These are phyloP conservation scores for Ophiostoma quercus DNA, from an alignment of 2,329 filamentous ascomycete species.

Conservation along the genomic window DNA sequence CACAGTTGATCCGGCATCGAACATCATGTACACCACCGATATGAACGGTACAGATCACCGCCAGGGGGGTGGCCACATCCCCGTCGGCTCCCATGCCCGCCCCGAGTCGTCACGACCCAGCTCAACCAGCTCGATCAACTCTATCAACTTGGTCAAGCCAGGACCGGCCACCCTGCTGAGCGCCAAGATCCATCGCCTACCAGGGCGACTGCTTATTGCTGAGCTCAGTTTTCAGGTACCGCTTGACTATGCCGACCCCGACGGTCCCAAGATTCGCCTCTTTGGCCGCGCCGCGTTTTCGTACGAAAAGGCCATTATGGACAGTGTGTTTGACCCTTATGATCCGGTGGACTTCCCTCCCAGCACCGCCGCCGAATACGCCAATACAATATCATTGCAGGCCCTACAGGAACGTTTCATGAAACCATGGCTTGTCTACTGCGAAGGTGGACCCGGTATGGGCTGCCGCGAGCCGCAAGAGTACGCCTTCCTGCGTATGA, in stretches of 20 bases:
- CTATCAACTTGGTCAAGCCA: background rate
- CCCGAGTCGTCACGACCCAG: background rate
- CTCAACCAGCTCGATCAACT: background rate
- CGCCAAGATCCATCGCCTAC: constrained; percentile 22
- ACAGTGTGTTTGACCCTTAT: background rate
- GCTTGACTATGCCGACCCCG: constrained; percentile 64
- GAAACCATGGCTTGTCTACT: constrained; percentile 62
- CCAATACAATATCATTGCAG: background rate
- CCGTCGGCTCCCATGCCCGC: background rate
- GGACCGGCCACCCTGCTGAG: constrained; percentile 21
- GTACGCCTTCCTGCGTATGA: constrained; percentile 61
- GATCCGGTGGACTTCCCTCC: background rate
- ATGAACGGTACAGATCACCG: background rate
- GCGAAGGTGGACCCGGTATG: constrained; percentile 82
- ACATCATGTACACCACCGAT: background rate
- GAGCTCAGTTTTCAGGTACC: constrained; percentile 87
- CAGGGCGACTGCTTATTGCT: constrained; percentile 63
- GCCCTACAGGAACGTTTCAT: constrained; percentile 29
- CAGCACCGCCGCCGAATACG: background rate
- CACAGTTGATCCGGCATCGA: background rate
- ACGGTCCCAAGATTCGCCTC: constrained; percentile 59
- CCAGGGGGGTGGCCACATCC: background rate
- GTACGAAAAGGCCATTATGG: constrained; percentile 53
- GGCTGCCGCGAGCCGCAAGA: constrained; percentile 71
- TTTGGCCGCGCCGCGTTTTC: constrained; percentile 72